Evolutionary conservation across 768 basidiomycete genomes (phyloP), one percentile per base, ranked within the genome.

Genomic region (Sporobolomyces roseus): DNA sequence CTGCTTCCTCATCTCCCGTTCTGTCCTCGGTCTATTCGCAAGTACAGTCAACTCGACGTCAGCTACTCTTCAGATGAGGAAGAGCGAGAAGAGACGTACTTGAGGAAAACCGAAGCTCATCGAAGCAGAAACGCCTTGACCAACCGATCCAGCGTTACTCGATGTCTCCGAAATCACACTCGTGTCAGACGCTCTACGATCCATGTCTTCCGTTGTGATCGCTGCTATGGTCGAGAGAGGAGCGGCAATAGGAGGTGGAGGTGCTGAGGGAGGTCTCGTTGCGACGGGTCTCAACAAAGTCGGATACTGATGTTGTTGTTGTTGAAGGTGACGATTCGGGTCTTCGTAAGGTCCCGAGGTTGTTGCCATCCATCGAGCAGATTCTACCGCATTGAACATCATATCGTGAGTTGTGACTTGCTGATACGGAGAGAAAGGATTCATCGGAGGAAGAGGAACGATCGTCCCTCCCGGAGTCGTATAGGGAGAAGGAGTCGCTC

Each of bases 341-440:
- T 36, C 35, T 55, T 55, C 54, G 14, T 19, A 23, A 6, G 35
- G 13, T 36, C 35, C 54, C n/a, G 21, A 45, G 19, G 41, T n/a
- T 21, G 33, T 35, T 12, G 35, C 45, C 35, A 32, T 58, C 63
- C 63, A 65, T 19, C 63, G 21, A 4, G 63, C 63, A 19, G 63
- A 65, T 46, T 65, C 63, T 21, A 65, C 63, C 1, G 63, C 63
- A 23, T 30, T 46, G 46, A 36, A 45, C 25, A n/a, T 43, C 5
- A 12, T 2, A 7, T 6, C 9, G 12, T 46, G 45, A 5, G n/a
- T 16, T 27, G 14, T 29, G 2, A n/a, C 41, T 17, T 3, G 13
- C 4, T 17, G 13, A 4, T 45, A 48, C 29, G 13, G 45, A 21
- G 30, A 29, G 33, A 2, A 23, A 27, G 17, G 16, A n/a, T 29